A percentile compares a stretch with the other conserved stretches of the same genome.
These are phyloP conservation scores for Gastroboletus turbinatus DNA, from an alignment of 1,284 basidiomycete species.

Conservation along the genomic window DNA sequence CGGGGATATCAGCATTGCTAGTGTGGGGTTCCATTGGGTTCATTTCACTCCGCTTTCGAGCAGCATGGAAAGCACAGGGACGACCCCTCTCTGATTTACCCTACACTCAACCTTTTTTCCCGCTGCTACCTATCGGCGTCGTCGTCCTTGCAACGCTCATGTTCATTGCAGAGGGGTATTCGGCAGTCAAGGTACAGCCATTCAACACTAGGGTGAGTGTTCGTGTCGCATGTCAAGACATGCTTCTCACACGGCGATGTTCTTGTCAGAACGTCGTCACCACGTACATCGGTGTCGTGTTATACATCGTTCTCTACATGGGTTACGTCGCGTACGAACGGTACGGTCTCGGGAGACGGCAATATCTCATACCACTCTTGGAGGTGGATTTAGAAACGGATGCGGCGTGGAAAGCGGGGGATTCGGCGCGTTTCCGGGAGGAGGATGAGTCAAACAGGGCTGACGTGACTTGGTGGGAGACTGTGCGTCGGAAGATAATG, in stretches of 20 bases:
- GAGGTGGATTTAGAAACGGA: slow-evolving; percentile 48
- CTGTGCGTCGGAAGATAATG: not conserved
- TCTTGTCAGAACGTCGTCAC: slow-evolving; percentile 40
- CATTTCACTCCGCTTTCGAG: slow-evolving; percentile 52
- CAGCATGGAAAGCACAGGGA: slow-evolving; percentile 44
- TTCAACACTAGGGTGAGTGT: slow-evolving; percentile 35
- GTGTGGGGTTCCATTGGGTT: slow-evolving; percentile 61
- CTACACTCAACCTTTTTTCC: slow-evolving; percentile 48
- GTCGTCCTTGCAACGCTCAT: slow-evolving; percentile 45
- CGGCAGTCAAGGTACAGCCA: slow-evolving; percentile 36
- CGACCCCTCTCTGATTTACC: slow-evolving; percentile 44
- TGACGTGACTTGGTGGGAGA: slow-evolving; percentile 8
- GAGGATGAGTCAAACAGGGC: slow-evolving; percentile 32
- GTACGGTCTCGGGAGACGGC: slow-evolving; percentile 19
- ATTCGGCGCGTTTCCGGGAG: slow-evolving; percentile 36
- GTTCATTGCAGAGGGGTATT: slow-evolving; percentile 53
- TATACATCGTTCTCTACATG: slow-evolving; percentile 37
- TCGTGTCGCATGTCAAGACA: not conserved
- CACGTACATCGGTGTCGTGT: slow-evolving; percentile 40
- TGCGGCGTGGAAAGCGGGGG: slow-evolving; percentile 47
- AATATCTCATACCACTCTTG: slow-evolving; percentile 35
- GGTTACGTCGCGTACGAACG: slow-evolving; percentile 38
- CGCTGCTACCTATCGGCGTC: slow-evolving; percentile 45
- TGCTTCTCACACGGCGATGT: not conserved
- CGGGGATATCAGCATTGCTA: slow-evolving; percentile 67